Evolutionary conservation across 2,329 filamentous ascomycete genomes (phyloP), one percentile per base, ranked within the genome.

Genomic region (Biscogniauxia mediterranea): DNA sequence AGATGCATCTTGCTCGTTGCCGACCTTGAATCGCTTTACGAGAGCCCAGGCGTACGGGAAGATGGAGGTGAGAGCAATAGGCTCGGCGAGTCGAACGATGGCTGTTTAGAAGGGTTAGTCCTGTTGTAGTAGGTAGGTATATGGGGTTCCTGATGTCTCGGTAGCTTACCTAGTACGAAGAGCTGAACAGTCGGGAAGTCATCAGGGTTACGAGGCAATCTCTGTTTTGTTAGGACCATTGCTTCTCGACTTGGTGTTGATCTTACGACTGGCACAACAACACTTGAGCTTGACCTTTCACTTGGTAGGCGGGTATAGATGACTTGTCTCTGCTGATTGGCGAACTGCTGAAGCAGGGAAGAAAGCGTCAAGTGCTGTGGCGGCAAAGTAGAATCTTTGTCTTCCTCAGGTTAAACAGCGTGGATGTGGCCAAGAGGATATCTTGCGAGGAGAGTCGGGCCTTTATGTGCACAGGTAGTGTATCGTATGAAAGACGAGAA

Each of bases 21-120:
- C 90, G 68, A 93, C 83, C 50, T 91, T 72, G 76, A 92, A 92
- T 68, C 87, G 83, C 76, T 91, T 91, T 67, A 94, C 88, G 68
- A 94, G 87, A 62, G 89, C 85, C 90, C 90, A 96, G 62, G 91
- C 91, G 76, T 97, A 97, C 20, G 93, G 93, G 70, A 94, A 96
- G 76, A 97, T 95, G 72, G 91, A 95, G 1, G 93, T 97, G 66
- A 97, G 85, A 56, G 93, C 93, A 69, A 97, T 94, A 21, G 93
- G 93, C 77, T 97, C 93, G 57, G 93, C 91, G 68, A 97, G 86
- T 65, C 93, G 92, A 73, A 96, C 93, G 81, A 97, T 92, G 75
- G 92, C 93, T 96, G 70, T 26, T 21, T 2, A 19, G 23, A 9
- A 60, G 5, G 3, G 49, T 64, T 21, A 67, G 59, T 32, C 21